A percentile compares a stretch with the other conserved stretches of the same genome.
Evolutionary conservation across 805 yeast genomes (phyloP).

Genomic region (Wickerhamomyces alni): DNA sequence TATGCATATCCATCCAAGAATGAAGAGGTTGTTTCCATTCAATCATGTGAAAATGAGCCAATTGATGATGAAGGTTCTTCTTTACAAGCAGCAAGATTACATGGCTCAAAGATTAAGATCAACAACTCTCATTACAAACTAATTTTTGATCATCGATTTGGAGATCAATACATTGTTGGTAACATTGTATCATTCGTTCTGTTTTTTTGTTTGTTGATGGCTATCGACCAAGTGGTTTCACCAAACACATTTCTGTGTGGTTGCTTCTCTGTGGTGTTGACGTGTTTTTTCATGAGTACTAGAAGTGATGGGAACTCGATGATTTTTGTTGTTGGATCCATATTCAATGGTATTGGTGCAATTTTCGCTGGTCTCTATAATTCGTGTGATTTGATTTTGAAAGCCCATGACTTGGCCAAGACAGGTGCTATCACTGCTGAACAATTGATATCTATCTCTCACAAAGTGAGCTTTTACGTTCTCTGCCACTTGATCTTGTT

Average conservation of each 20-base stretch:
- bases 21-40: neutral
- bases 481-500: no score
- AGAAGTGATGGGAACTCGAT: neutral
- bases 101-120: no score
- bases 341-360: constrained; percentile 3
- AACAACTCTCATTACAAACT: no score
- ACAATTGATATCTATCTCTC: no score
- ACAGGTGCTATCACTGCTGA: no score
- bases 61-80: no score
- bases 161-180: neutral
- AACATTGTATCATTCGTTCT: neutral
- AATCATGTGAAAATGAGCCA: no score
- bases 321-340: neutral
- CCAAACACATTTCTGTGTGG: constrained; percentile 2
- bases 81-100: no score
- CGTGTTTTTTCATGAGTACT: constrained; percentile 2
- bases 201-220: neutral
- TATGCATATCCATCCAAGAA: neutral
- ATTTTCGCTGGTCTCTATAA: constrained; percentile 2
- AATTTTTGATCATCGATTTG: no score
- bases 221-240: constrained; percentile 1
- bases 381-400: neutral
- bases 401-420: neutral
- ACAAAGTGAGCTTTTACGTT: no score
- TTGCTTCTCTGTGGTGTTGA: constrained; percentile 2